These are phyloP conservation scores for Corynespora cassiicola DNA, from an alignment of 2,329 filamentous ascomycete species.

Conservation along the genomic window DNA sequence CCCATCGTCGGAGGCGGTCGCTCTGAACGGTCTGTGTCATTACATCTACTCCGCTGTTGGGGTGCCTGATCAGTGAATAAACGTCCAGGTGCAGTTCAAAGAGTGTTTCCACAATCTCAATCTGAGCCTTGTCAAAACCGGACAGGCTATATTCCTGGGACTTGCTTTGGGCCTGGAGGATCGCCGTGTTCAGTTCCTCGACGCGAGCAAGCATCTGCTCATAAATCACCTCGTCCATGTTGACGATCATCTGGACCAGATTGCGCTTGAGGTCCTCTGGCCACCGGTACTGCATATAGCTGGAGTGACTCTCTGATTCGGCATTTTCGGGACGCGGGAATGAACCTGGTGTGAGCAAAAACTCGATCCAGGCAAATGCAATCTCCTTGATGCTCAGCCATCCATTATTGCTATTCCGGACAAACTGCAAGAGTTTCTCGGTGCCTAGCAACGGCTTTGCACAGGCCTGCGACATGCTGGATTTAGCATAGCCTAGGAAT, in stretches of 20 bases:
- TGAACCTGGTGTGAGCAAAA: conserved; percentile 54
- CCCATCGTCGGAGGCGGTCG: conserved; percentile 68
- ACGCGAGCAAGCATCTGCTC: conserved; percentile 46
- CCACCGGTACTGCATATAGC: conserved; percentile 63
- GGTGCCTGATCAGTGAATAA: conserved; percentile 67
- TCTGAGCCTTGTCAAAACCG: conserved; percentile 42
- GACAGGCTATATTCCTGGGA: conserved; percentile 26
- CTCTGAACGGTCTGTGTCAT: conserved; percentile 61
- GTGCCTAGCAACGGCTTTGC: conserved; percentile 47
- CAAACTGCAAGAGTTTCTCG: conserved; percentile 50
- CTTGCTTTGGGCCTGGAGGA: conserved; percentile 28
- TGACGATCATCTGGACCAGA: conserved; percentile 59
- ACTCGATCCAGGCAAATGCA: conserved; percentile 61
- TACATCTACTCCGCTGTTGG: conserved; percentile 62
- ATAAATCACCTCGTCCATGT: conserved; percentile 62
- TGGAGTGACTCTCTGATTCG: conserved; percentile 42
- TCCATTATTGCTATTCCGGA: conserved; percentile 52
- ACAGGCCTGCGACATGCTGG: conserved; percentile 48
- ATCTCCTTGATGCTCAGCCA: conserved; percentile 59
- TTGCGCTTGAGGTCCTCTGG: conserved; percentile 61
- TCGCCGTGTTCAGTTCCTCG: conserved; percentile 27
- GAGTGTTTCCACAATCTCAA: conserved; percentile 65
- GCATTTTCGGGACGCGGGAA: conserved; percentile 20
- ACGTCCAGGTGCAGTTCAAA: conserved; percentile 74
- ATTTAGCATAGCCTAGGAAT: conserved; percentile 64